phyloP scores from a whole-genome alignment of 2,329 filamentous ascomycete genomes.

The Beauveria australis region DNA sequence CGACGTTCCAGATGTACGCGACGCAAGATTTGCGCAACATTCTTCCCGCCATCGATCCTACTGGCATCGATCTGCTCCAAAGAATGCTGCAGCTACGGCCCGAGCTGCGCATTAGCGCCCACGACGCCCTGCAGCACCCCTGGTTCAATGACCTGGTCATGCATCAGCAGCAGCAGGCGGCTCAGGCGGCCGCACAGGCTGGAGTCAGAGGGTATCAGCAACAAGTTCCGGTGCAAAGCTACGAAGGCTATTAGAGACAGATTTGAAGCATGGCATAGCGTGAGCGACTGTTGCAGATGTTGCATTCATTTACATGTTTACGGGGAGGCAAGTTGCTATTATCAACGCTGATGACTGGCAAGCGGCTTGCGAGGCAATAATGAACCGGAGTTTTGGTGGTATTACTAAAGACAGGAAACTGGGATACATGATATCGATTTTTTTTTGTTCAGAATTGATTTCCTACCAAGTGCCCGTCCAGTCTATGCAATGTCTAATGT shows the following conservation, averaged over 20 bases:
- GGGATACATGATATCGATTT: conserved; percentile 3
- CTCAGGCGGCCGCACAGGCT: conserved; percentile 23
- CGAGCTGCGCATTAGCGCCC: conserved; percentile 81
- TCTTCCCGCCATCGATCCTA: conserved; percentile 79
- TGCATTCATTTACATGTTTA: conserved; percentile 2
- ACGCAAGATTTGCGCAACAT: conserved; percentile 85
- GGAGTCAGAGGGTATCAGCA: conserved; percentile 29
- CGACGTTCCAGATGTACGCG: conserved; percentile 86
- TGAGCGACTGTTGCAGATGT: neutral
- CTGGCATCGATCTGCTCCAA: conserved; percentile 79
- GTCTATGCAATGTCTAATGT: conserved; percentile 1
- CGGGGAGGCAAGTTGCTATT: neutral
- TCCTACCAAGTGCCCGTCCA: neutral
- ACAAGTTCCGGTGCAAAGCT: conserved; percentile 31
- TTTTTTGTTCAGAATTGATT: neutral
- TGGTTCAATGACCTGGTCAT: conserved; percentile 78
- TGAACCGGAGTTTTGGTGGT: conserved; percentile 7
- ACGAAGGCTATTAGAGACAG: conserved; percentile 26
- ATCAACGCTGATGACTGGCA: neutral
- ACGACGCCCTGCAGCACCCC: conserved; percentile 77
- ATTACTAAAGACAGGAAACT: conserved; percentile 1
- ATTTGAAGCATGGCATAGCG: neutral
- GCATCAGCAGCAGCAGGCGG: conserved; percentile 40
- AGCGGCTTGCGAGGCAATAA: neutral
- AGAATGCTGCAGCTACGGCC: conserved; percentile 89